Percentiles rank a stretch among this genome's conserved stretches.
Conservation (phyloP, 2,329 filamentous ascomycete species). For the Coniella vitis region DNA sequence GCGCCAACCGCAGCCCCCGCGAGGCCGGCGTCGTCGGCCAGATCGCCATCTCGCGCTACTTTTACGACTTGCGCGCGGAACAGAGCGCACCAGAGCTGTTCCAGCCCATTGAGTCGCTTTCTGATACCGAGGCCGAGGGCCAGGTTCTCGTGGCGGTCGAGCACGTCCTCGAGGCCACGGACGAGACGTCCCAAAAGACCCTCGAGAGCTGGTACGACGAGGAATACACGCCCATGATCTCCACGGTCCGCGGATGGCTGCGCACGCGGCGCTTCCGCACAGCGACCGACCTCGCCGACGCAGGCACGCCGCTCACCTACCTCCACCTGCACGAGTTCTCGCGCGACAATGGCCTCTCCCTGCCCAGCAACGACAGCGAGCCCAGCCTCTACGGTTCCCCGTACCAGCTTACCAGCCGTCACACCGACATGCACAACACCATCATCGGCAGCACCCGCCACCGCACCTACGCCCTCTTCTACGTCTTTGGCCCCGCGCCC, state of each 20-base stretch:
- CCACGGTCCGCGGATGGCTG: conserved; percentile 72
- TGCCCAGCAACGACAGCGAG: conserved; percentile 24
- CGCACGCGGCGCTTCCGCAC: conserved; percentile 66
- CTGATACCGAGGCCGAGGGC: conserved; percentile 51
- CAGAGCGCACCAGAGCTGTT: conserved; percentile 48
- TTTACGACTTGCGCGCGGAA: conserved; percentile 60
- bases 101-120: conserved; percentile 50
- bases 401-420: conserved; percentile 39
- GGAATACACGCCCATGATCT: conserved; percentile 66
- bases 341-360: conserved; percentile 60
- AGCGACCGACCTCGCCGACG: conserved; percentile 47
- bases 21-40: conserved; percentile 49
- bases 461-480: conserved; percentile 65
- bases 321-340: conserved; percentile 68
- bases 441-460: conserved; percentile 51
- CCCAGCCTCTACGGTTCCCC: conserved; percentile 39
- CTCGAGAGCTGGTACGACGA: conserved; percentile 67
- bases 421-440: conserved; percentile 27
- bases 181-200: conserved; percentile 40
- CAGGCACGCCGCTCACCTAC: conserved; percentile 46
- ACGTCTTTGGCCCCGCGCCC: conserved; percentile 70
- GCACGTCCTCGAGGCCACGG: conserved; percentile 42
- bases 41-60: conserved; percentile 59
- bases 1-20: conserved; percentile 48
- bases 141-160: conserved; percentile 57